phyloP scores from a whole-genome alignment of 129 eudicot species.

The Glebionis coronaria region DNA sequence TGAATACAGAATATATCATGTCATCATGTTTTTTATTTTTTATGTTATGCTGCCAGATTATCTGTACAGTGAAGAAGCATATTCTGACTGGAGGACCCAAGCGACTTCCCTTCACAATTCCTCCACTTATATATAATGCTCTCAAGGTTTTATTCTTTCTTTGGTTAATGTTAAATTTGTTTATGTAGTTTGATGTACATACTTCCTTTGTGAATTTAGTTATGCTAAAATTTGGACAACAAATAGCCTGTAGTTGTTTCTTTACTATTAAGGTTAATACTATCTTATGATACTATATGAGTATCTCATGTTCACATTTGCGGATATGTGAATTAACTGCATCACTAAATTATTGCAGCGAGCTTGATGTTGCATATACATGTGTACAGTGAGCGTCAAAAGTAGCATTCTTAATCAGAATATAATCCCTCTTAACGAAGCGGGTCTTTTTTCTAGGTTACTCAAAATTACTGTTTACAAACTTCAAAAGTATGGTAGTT shows the following conservation, averaged over 20 bases:
- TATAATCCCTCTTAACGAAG: no score
- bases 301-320: conserved; percentile 1
- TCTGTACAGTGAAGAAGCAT: conserved; percentile 81
- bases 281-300: not conserved
- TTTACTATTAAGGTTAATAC: conserved; percentile 1
- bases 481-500: no score
- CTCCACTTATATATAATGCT: conserved; percentile 84
- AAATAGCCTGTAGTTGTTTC: not conserved
- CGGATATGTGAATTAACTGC: not conserved
- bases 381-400: conserved; percentile 11
- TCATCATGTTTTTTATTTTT: conserved; percentile 21
- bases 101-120: conserved; percentile 85
- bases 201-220: not conserved
- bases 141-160: conserved; percentile 60
- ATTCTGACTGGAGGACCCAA: conserved; percentile 80
- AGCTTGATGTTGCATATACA: not conserved
- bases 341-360: not conserved
- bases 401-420: not conserved
- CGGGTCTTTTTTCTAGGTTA: not conserved
- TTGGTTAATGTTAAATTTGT: not conserved
- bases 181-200: conserved; percentile 9
- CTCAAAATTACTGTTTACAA: not conserved
- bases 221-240: conserved; percentile 2
- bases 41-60: conserved; percentile 54
- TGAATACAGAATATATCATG: conserved; percentile 2